Evolutionary conservation across 2,329 filamentous ascomycete species (phyloP).

Genomic region (Pyrenophora teres): DNA sequence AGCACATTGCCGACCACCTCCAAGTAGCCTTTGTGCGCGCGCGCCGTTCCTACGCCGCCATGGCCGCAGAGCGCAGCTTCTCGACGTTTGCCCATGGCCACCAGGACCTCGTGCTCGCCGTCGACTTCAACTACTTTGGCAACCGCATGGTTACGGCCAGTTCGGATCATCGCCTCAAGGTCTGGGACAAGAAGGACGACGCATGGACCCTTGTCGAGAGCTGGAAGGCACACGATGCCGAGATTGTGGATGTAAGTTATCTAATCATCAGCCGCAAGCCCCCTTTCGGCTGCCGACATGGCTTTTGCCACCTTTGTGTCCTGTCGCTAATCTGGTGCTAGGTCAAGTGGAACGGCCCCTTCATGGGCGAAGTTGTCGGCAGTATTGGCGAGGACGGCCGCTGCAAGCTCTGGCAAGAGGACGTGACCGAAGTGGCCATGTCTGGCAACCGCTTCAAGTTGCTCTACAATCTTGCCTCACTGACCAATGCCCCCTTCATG

Average conservation of each 20-base stretch:
- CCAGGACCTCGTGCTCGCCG: constrained; percentile 78
- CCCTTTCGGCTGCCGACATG: constrained; percentile 26
- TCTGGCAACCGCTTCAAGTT: constrained; percentile 80
- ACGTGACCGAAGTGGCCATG: constrained; percentile 74
- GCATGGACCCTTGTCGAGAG: constrained; percentile 83
- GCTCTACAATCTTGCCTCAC: constrained; percentile 64
- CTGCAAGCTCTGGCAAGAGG: constrained; percentile 92
- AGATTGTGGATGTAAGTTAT: constrained; percentile 77
- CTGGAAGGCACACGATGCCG: constrained; percentile 87
- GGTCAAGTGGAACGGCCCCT: constrained; percentile 93
- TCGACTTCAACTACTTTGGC: constrained; percentile 90
- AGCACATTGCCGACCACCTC: constrained; percentile 33
- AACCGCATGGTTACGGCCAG: constrained; percentile 90
- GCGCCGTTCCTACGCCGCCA: constrained; percentile 37
- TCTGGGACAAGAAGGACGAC: constrained; percentile 80
- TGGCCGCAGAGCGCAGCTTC: constrained; percentile 48
- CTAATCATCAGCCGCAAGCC: constrained; percentile 22
- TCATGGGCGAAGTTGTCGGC: constrained; percentile 84
- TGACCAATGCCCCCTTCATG: constrained; percentile 71
- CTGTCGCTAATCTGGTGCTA: constrained; percentile 47
- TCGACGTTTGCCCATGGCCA: constrained; percentile 73
- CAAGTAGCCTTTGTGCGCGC: constrained; percentile 36
- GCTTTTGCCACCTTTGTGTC: constrained; percentile 21
- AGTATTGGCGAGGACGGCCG: constrained; percentile 88
- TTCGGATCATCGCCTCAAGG: constrained; percentile 88